Percentiles rank a stretch among this genome's conserved stretches.
Conservation (phyloP, 495 filamentous ascomycete genomes). For the Aspergillus campestris region DNA sequence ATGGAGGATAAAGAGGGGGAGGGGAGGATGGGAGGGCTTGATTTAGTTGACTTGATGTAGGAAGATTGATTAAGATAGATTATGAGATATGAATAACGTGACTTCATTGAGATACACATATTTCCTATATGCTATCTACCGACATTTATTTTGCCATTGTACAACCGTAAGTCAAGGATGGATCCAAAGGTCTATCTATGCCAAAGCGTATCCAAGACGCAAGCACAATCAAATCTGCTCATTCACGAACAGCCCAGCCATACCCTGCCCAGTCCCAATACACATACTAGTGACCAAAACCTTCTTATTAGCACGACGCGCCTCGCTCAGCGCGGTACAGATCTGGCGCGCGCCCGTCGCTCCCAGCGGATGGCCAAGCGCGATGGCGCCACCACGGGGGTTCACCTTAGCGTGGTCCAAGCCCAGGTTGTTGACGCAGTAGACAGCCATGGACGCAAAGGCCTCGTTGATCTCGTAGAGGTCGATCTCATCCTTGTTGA, state of each 20-base stretch:
- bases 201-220: too few species aligned
- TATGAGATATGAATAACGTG: neutral
- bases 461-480: conserved; percentile 95
- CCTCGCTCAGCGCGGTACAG: conserved; percentile 76
- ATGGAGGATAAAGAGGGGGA: conserved; percentile 28
- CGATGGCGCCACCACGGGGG: conserved; percentile 72
- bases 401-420: conserved; percentile 84
- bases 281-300: conserved; percentile 81
- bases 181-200: too few species aligned
- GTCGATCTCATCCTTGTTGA: conserved; percentile 77
- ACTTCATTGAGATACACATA: neutral
- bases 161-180: too few species aligned
- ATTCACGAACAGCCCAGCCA: conserved; percentile 80
- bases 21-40: conserved; percentile 10
- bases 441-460: conserved; percentile 95
- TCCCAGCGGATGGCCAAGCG: conserved; percentile 76
- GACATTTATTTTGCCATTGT: too few species aligned
- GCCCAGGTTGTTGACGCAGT: conserved; percentile 70
- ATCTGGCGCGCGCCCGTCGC: conserved; percentile 74
- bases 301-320: conserved; percentile 70
- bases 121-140: too few species aligned
- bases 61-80: too few species aligned
- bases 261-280: conserved; percentile 75
- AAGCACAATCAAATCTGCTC: conserved; percentile 46
- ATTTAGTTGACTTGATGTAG: neutral